Base-by-base conservation (phyloP, 2,329 filamentous ascomycete genomes). In the Colletotrichum destructivum region DNA sequence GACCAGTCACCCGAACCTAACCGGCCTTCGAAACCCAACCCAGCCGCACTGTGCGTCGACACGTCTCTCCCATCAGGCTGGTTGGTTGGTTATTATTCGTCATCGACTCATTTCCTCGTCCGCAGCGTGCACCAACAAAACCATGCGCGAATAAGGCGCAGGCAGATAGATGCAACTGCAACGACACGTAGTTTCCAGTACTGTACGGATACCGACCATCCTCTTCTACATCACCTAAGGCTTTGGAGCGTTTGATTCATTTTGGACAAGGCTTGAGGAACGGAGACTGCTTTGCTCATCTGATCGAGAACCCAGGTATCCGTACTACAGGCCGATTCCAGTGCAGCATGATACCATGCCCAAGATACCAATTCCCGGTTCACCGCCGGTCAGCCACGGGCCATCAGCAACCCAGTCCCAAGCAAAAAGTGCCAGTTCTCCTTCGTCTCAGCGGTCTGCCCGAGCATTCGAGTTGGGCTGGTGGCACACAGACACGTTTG, bases 121-220 rank as follows among this genome's bases (percentile, higher is more conserved):
- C 57, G 40, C 51, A 35, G 31, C 31, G 31, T 35, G 31, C 60
- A 59, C 66, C 66, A 69, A 65, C 61, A 40, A 31, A n/a, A 11
- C 42, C 59, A 35, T 40, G 44, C 35, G 44, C 18, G 26, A 44
- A 40, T 13, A 23, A 62, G 60, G 44, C 59, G 40, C 26, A 51
- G 26, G 44, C 26, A 49, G 46, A 18, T 51, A 46, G 23, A 35
- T 35, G 40, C 23, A 60, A 26, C 31, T 35, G 44, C 23, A n/a
- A 16, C 26, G 13, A 40, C 31, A 15, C 26, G 15, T 7, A 26
- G 38, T 23, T 44, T 44, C 31, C 31, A 35, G 31, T 9, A 35
- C 31, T 35, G 31, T 35, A 35, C 31, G 31, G 8, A 35, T 35
- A 35, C 31, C 31, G 31, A 35, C 31, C 31, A 35, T 35, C 8